Percentiles rank a stretch among this genome's conserved stretches.
Conservation (phyloP, 139 green algal species). For the Chlorella sp. region DNA sequence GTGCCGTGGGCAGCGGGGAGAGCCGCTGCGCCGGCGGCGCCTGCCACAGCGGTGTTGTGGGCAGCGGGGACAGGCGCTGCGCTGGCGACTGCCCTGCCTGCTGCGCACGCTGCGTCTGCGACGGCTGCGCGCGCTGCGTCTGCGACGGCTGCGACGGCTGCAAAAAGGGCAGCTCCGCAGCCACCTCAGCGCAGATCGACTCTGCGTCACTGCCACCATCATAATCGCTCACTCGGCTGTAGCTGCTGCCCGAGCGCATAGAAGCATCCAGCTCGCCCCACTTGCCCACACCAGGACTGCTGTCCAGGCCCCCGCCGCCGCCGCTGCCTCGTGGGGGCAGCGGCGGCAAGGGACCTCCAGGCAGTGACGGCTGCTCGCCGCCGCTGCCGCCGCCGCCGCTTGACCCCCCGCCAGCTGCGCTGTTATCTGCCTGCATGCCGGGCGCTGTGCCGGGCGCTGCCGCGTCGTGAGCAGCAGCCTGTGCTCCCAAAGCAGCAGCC, state of each 20-base stretch:
- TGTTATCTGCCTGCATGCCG: not conserved
- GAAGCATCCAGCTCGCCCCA: not conserved
- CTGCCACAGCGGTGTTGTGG: not conserved
- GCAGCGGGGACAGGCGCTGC: not conserved
- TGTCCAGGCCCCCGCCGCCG: constrained; percentile 41
- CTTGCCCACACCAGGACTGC: not conserved
- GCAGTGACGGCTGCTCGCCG: not conserved
- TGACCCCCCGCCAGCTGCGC: too few species aligned
- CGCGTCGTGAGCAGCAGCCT: not conserved
- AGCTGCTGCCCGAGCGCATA: not conserved
- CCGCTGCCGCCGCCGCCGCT: too few species aligned
- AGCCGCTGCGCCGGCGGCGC: not conserved
- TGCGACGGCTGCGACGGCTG: not conserved
- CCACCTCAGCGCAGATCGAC: not conserved
- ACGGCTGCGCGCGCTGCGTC: not conserved
- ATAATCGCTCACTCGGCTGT: not conserved
- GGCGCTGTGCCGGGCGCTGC: too few species aligned
- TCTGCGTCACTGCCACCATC: not conserved
- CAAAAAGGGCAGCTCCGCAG: not conserved
- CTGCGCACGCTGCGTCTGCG: not conserved
- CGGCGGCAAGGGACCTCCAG: not conserved
- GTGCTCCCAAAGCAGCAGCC: not conserved
- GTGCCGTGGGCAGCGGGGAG: not conserved
- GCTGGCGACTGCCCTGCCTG: not conserved
- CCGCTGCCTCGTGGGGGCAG: constrained; percentile 41